Percentiles rank a stretch among this genome's conserved stretches.
phyloP scores from a whole-genome alignment of 768 basidiomycete species.

The Suillus discolor region DNA sequence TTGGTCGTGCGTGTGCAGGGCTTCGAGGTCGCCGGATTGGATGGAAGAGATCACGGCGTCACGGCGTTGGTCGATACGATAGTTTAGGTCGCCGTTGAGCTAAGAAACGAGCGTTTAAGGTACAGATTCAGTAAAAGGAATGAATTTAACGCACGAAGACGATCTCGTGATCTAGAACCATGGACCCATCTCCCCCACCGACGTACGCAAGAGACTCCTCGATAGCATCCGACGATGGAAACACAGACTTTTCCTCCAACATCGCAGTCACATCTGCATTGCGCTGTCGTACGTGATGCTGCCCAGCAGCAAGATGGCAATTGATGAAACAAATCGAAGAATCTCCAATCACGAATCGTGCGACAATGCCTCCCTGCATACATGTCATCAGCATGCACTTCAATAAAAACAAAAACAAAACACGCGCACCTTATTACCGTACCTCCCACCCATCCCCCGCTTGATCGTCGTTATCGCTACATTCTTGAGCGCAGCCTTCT shows the following conservation, averaged over 20 bases:
- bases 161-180: constrained; percentile 93
- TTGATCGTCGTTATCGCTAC: constrained; percentile 82
- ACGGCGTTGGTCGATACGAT: constrained; percentile 92
- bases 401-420: background rate
- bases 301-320: constrained; percentile 96
- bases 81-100: constrained; percentile 96
- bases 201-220: constrained; percentile 70
- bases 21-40: constrained; percentile 62
- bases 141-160: constrained; percentile 60
- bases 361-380: constrained; percentile 83
- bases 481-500: constrained; percentile 63
- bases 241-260: constrained; percentile 77
- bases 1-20: constrained; percentile 80
- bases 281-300: constrained; percentile 76
- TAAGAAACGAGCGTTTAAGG: constrained; percentile 28
- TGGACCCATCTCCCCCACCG: constrained; percentile 91
- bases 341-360: constrained; percentile 87
- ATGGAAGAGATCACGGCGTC: constrained; percentile 78
- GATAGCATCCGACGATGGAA: constrained; percentile 47
- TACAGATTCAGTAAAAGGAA: constrained; percentile 3
- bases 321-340: constrained; percentile 95
- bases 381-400: background rate
- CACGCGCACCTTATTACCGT: constrained; percentile 86
- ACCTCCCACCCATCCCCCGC: constrained; percentile 88
- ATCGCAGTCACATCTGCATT: constrained; percentile 89